Evolutionary conservation across 31 red algal genomes (phyloP), one percentile per base, ranked within the genome.

Genomic region (Asparagopsis taxiformis): DNA sequence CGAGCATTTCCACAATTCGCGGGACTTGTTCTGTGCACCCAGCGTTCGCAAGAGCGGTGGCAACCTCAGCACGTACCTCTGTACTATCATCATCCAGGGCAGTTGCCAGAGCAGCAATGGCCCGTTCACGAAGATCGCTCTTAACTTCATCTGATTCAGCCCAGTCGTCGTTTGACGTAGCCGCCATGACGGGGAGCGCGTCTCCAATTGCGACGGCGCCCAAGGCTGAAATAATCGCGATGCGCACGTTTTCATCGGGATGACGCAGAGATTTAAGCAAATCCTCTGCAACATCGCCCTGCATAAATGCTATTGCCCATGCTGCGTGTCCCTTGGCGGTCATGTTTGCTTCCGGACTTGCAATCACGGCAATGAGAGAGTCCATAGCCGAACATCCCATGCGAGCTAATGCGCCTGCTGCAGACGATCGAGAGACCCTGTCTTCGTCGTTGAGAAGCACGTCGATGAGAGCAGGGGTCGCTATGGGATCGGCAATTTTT

Each of bases 261-360:
- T 75, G 58, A 13, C 33, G 41, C n/a, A 80, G 46, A 5, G 43
- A 36, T 26, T 61, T 44, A 57, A 90, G 69, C 3, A 90, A 62
- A 0, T 59, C 68, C 36, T 75, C 75, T 26, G 60, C 59, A 0
- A 76, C 86, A 55, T 67, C 75, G 15, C 75, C 75, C 29, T 80
- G 75, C 86, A 90, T 90, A 57, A 81, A 90, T 3, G 86, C 64
- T 37, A 90, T 74, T 26, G 86, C 86, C 86, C 86, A 90, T 0
- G 84, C 63, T 2, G 84, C 84, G 36, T 88, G 84, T 9, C 84
- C 84, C 35, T 88, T 88, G 8, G 84, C 76, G 0, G 86, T 81
- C 86, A 90, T 90, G 43, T 30, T 39, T 36, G 68, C 58, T 0
- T 75, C 43, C 1, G 66, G 50, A 28, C 79, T 66, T 16, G 74